These are phyloP conservation scores for Helicocarpus griseus DNA, from an alignment of 2,329 filamentous ascomycete genomes.

Conservation along the genomic window DNA sequence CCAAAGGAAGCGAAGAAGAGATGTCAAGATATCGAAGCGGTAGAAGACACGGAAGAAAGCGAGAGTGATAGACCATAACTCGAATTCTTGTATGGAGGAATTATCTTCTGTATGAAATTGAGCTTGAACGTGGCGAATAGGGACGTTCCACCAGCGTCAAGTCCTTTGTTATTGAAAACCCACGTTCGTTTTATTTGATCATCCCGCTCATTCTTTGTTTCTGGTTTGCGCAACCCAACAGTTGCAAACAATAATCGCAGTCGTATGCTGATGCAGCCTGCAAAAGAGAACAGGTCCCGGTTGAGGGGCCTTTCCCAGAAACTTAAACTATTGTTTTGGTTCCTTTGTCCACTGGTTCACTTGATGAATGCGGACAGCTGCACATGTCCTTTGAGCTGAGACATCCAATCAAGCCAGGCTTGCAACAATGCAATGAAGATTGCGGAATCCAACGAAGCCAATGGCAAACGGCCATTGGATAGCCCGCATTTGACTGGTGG, in stretches of 20 bases:
- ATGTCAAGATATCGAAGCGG: slow-evolving; percentile 3
- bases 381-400: slow-evolving; percentile 14
- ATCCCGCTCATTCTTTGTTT: slow-evolving; percentile 14
- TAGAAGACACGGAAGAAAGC: neutral
- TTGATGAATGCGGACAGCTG: slow-evolving; percentile 22
- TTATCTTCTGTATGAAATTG: slow-evolving; percentile 6
- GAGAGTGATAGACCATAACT: slow-evolving; percentile 11
- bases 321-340: slow-evolving; percentile 19
- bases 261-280: slow-evolving; percentile 9
- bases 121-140: slow-evolving; percentile 10
- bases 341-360: slow-evolving; percentile 23
- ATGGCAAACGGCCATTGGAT: slow-evolving; percentile 13
- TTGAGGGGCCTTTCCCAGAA: neutral
- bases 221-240: slow-evolving; percentile 5
- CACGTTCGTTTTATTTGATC: slow-evolving; percentile 9
- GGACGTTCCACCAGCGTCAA: slow-evolving; percentile 5
- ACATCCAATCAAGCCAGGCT: slow-evolving; percentile 19
- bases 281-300: neutral
- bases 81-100: slow-evolving; percentile 16
- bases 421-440: slow-evolving; percentile 25
- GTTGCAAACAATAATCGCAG: slow-evolving; percentile 17
- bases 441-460: slow-evolving; percentile 14
- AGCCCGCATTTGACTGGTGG: neutral
- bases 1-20: too few relatives aligned
- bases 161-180: slow-evolving; percentile 11